Evolutionary conservation across 495 filamentous ascomycete species (phyloP), one percentile per base, ranked within the genome.

Genomic region (Penicillium ochrochloron): DNA sequence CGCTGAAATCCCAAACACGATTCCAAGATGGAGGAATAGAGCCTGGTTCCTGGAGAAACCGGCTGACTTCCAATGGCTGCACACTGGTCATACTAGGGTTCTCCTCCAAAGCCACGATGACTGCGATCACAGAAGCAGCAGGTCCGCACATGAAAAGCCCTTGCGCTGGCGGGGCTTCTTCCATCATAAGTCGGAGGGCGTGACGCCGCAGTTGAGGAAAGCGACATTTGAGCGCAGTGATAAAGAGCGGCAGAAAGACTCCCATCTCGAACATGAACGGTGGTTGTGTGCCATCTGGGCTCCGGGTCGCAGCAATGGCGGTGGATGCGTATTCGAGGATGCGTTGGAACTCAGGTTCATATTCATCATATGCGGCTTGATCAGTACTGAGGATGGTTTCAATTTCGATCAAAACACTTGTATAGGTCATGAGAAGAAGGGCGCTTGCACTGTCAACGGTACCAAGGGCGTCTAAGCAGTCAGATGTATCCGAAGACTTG

Each of bases 231-330:
- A 79, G 73, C 1, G 75, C 77, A 19, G 83, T 78, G 64, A 83
- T 83, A 57, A 78, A 85, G 5, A 86, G 73, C 3, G 82, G 76
- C 3, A 80, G 76, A 23, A 81, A 76, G n/a, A 81, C 72, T 44
- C 82, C 78, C 72, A 80, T 82, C 62, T 85, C 83, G 46, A 84
- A 85, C 15, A 75, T 80, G 63, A 85, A 85, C 12, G 74, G 61
- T 35, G 73, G 61, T 48, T 72, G 65, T 62, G 62, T 37, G 42
- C 52, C 50, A 23, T 67, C 57, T 21, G 61, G 21, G n/a, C 59
- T 46, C 57, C 59, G 65, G 35, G 74, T 70, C 31, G 54, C 61
- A 19, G 60, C 60, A 33, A 66, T 61, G 27, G 70, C 63, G n/a
- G 51, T 42, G 14, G 66, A 48, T 21, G 70, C 72, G 35, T 69